These are phyloP conservation scores for Cyclocybe cylindracea DNA, from an alignment of 768 basidiomycete genomes.

Conservation along the genomic window DNA sequence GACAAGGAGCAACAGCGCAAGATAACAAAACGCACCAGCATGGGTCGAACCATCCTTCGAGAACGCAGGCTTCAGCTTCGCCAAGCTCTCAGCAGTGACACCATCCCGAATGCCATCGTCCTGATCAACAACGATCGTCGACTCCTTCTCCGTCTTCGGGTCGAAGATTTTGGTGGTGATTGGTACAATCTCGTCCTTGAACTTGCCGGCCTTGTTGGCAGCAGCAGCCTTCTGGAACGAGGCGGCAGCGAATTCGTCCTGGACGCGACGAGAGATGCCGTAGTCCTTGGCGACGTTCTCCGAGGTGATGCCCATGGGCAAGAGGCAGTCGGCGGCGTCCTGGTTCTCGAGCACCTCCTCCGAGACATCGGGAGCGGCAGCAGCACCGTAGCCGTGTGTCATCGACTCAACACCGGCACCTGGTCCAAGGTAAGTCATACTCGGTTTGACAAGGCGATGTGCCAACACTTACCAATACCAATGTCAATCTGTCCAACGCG, in stretches of 20 bases:
- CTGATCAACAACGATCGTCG: conserved; percentile 66
- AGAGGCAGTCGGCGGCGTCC: conserved; percentile 78
- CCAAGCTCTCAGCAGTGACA: conserved; percentile 74
- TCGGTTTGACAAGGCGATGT: not conserved
- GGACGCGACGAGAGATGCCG: conserved; percentile 68
- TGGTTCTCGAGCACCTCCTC: conserved; percentile 64
- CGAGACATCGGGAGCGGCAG: conserved; percentile 58
- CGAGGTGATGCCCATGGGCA: conserved; percentile 94
- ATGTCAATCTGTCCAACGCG: conserved; percentile 80
- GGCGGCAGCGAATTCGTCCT: conserved; percentile 82
- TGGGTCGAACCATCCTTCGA: conserved; percentile 73
- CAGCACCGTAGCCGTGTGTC: conserved; percentile 73
- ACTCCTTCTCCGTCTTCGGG: conserved; percentile 71
- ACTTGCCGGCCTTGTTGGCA: conserved; percentile 80
- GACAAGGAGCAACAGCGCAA: conserved; percentile 2
- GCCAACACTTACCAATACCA: conserved; percentile 70
- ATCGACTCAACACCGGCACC: conserved; percentile 91
- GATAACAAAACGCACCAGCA: conserved; percentile 44
- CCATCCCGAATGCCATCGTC: conserved; percentile 90
- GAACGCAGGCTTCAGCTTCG: conserved; percentile 88
- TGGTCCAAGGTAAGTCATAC: conserved; percentile 23
- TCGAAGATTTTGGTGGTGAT: conserved; percentile 69
- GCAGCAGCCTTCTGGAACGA: conserved; percentile 85
- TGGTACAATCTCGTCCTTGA: conserved; percentile 83
- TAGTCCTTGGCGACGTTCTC: conserved; percentile 87